A percentile compares a stretch with the other conserved stretches of the same genome.
Conservation (phyloP, 495 filamentous ascomycete genomes). For the Podospora pseudopauciseta region DNA sequence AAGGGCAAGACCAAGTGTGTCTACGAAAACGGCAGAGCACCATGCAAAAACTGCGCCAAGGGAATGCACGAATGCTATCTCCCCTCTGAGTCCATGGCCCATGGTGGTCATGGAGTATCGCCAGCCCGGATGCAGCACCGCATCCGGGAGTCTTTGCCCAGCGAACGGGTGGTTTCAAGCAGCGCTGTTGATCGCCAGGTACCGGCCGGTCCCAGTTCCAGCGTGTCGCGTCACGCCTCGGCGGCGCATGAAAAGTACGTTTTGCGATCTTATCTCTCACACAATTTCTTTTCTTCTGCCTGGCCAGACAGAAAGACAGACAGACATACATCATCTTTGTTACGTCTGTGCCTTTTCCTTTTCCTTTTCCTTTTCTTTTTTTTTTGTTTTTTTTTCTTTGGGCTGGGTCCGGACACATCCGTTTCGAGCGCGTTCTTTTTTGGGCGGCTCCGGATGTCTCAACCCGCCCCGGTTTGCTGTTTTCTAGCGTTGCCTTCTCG, state of each 20-base stretch:
- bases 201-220: conserved; percentile 35
- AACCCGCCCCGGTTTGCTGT: conserved; percentile 22
- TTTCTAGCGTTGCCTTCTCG: conserved; percentile 26
- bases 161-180: conserved; percentile 42
- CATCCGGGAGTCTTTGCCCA: conserved; percentile 44
- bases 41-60: conserved; percentile 54
- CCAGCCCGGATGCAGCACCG: conserved; percentile 34
- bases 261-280: neutral
- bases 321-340: conserved; percentile 7
- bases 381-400: neutral
- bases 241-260: conserved; percentile 47
- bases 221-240: conserved; percentile 44
- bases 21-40: conserved; percentile 50
- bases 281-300: conserved; percentile 13
- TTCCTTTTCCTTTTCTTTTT: conserved; percentile 17
- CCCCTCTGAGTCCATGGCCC: conserved; percentile 48
- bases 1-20: conserved; percentile 55
- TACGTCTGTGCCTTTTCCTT: conserved; percentile 18
- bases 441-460: conserved; percentile 19
- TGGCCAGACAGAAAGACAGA: neutral
- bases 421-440: conserved; percentile 16
- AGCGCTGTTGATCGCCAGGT: conserved; percentile 42
- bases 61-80: conserved; percentile 54
- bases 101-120: conserved; percentile 44
- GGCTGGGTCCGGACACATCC: conserved; percentile 7